Conservation (phyloP, 331 rosid species). For the Erythrophleum ivorense region DNA sequence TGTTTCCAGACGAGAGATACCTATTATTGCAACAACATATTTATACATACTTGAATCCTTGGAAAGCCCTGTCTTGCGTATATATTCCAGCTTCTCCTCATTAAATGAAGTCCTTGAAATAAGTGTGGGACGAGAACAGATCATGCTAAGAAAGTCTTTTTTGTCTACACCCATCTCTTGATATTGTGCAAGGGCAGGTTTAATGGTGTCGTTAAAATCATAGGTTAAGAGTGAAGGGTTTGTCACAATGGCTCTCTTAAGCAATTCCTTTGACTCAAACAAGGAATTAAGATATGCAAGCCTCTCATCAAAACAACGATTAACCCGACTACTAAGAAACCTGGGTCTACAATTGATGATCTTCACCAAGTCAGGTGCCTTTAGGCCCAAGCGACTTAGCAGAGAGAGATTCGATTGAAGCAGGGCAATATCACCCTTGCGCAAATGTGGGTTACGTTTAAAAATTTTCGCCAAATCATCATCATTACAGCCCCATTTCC, state of each 20-base stretch:
- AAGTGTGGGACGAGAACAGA: constrained; percentile 64
- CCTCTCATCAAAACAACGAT: constrained; percentile 58
- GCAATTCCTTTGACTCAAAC: constrained; percentile 68
- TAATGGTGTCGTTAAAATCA: constrained; percentile 46
- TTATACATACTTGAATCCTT: constrained; percentile 69
- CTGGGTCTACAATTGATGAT: constrained; percentile 76
- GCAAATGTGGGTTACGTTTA: constrained; percentile 58
- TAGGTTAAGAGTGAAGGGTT: constrained; percentile 74
- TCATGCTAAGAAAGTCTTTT: constrained; percentile 64
- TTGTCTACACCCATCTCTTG: constrained; percentile 64
- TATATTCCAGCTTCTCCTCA: constrained; percentile 72
- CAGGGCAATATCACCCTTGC: constrained; percentile 46
- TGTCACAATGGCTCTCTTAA: constrained; percentile 72
- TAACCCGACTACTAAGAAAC: constrained; percentile 53
- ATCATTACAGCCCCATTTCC: constrained; percentile 71
- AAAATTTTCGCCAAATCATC: constrained; percentile 56
- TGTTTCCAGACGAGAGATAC: constrained; percentile 72
- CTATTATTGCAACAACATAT: constrained; percentile 70
- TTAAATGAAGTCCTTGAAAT: constrained; percentile 68
- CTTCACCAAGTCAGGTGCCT: constrained; percentile 65
- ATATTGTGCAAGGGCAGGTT: constrained; percentile 55
- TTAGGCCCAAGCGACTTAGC: constrained; percentile 58
- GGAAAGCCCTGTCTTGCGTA: constrained; percentile 59
- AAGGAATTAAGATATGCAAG: constrained; percentile 53
- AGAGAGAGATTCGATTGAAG: constrained; percentile 60